Conservation (phyloP, 345 rosid genomes). For the Ceriops zippeliana region DNA sequence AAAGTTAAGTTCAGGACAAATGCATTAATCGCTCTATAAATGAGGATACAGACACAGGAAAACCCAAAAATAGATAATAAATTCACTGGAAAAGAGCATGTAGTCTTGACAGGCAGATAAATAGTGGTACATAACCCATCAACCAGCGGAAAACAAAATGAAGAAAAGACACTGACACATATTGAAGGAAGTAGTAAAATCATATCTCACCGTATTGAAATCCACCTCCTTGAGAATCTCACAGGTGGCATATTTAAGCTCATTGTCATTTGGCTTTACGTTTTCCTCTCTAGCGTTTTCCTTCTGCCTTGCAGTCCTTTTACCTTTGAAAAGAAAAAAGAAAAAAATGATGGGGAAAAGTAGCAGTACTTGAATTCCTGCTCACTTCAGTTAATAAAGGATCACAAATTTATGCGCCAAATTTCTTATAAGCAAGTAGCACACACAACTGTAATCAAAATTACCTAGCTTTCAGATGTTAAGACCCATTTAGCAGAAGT, state of each 20-base stretch:
- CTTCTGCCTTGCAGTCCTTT: conserved; percentile 52
- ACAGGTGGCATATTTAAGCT: conserved; percentile 61
- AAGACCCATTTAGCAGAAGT: no score
- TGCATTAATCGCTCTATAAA: neutral
- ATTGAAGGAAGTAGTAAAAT: neutral
- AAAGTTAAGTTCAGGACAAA: conserved; percentile 12
- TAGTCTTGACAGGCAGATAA: no score
- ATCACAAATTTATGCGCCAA: no score
- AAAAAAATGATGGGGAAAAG: no score
- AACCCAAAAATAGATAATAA: neutral
- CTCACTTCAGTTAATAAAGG: neutral
- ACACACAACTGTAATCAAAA: no score
- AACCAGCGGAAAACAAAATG: neutral
- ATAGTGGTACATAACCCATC: no score
- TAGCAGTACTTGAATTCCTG: neutral
- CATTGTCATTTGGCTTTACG: conserved; percentile 45
- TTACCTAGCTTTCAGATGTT: no score
- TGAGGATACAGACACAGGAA: neutral
- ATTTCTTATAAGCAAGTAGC: no score
- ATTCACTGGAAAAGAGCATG: no score
- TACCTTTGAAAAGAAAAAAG: conserved; percentile 28
- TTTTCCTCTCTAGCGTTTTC: conserved; percentile 45
- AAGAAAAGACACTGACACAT: no score
- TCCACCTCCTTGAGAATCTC: conserved; percentile 76
- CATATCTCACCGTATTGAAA: conserved; percentile 68